Evolutionary conservation across 139 green algal genomes (phyloP).

Genomic region (Bryopsis sp.): DNA sequence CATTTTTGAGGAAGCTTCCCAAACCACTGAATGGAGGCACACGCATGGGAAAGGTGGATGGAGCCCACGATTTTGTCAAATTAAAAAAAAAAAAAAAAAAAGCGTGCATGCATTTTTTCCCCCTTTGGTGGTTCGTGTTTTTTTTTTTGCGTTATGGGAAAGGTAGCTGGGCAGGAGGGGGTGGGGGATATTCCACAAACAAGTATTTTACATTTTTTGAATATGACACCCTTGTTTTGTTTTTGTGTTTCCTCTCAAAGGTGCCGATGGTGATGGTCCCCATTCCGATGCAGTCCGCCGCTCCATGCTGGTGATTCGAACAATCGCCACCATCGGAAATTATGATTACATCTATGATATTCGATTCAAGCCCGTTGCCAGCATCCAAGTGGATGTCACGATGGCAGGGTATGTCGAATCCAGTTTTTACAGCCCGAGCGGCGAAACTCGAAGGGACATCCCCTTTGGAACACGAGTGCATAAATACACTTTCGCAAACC

Average conservation of each 20-base stretch:
- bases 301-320: constrained; percentile 22
- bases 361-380: constrained; percentile 20
- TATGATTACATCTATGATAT: constrained; percentile 24
- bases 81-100: too few species aligned
- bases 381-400: constrained; percentile 24
- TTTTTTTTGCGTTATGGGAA: too few species aligned
- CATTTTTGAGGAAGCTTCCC: constrained; percentile 16
- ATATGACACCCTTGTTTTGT: too few species aligned
- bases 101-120: too few species aligned
- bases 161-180: too few species aligned
- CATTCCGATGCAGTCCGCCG: constrained; percentile 9
- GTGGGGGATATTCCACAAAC: too few species aligned
- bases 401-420: constrained; percentile 30
- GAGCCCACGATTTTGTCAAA: neutral
- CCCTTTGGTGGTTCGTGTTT: too few species aligned
- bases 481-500: constrained; percentile 5
- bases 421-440: constrained; percentile 15
- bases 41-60: neutral
- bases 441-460: constrained; percentile 7
- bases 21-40: constrained; percentile 11
- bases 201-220: too few species aligned
- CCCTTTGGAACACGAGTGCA: constrained; percentile 22
- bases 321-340: constrained; percentile 24
- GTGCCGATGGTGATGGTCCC: neutral
- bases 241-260: too few species aligned